These are phyloP conservation scores for Cenchrus fungigraminus DNA, from an alignment of 176 grass and related monocot genomes.

Conservation along the genomic window DNA sequence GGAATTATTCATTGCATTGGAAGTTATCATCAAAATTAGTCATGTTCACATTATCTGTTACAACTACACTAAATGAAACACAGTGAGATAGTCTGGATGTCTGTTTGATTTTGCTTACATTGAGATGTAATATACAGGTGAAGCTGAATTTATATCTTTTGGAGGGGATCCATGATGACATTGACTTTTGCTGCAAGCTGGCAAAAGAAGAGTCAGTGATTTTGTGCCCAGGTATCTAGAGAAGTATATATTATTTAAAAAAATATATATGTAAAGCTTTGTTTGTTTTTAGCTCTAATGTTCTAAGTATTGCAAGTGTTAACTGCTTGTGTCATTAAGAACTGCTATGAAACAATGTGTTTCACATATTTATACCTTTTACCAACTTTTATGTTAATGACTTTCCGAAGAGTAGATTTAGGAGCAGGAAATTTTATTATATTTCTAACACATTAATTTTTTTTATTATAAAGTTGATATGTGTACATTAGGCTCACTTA, in stretches of 20 bases:
- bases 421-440: background rate
- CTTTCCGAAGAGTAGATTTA: background rate
- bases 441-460: background rate
- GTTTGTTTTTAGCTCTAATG: background rate
- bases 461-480: background rate
- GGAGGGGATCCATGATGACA: constrained; percentile 71
- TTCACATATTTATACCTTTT: background rate
- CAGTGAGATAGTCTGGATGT: background rate
- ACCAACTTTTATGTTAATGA: background rate
- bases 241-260: background rate
- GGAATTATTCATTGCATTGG: background rate
- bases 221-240: constrained; percentile 65
- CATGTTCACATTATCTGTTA: background rate
- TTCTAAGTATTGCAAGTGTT: background rate
- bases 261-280: background rate
- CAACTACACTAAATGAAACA: background rate
- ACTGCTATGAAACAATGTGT: background rate
- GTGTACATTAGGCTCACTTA: background rate
- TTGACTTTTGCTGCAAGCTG: constrained; percentile 83
- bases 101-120: background rate
- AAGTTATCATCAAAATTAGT: background rate
- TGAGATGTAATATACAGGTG: constrained; percentile 51
- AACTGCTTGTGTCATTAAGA: background rate
- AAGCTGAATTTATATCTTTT: constrained; percentile 67
- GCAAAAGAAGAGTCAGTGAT: constrained; percentile 89